Conservation (phyloP, 768 basidiomycete species). For the Hydnum rufescens region DNA sequence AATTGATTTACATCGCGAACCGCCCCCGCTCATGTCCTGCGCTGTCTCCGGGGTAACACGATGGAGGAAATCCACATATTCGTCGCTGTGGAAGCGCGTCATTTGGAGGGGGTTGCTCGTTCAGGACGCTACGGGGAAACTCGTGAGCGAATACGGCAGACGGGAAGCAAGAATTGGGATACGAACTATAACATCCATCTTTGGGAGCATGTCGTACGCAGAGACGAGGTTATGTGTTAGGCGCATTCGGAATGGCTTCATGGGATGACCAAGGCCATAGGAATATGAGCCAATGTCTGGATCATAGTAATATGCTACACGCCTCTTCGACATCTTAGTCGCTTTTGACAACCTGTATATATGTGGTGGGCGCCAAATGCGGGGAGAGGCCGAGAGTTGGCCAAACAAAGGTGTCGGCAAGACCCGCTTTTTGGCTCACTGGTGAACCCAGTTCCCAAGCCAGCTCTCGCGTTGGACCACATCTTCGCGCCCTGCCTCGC, state of each 20-base stretch:
- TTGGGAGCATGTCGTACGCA: constrained; percentile 81
- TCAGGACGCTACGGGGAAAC: constrained; percentile 33
- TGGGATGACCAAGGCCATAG: constrained; percentile 76
- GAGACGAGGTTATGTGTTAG: constrained; percentile 84
- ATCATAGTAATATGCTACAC: constrained; percentile 70
- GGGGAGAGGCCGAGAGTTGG: too few relatives aligned
- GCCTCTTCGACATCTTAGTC: constrained; percentile 6
- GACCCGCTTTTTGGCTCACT: too few relatives aligned
- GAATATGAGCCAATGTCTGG: constrained; percentile 57
- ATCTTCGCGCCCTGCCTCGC: too few relatives aligned
- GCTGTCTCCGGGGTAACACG: constrained; percentile 82
- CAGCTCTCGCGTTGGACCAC: too few relatives aligned
- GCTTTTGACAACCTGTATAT: neutral
- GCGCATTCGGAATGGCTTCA: constrained; percentile 92
- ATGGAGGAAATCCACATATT: constrained; percentile 84
- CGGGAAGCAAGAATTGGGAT: neutral
- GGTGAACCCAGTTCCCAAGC: too few relatives aligned
- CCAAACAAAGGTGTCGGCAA: too few relatives aligned
- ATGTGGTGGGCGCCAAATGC: too few relatives aligned
- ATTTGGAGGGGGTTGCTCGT: constrained; percentile 56
- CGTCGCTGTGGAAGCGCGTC: constrained; percentile 95
- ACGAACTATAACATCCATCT: constrained; percentile 81
- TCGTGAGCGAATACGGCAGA: neutral
- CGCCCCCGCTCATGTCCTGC: constrained; percentile 66
- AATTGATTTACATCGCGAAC: constrained; percentile 52